These are phyloP conservation scores for Celoporthe dispersa DNA, from an alignment of 2,329 filamentous ascomycete species.

Conservation along the genomic window DNA sequence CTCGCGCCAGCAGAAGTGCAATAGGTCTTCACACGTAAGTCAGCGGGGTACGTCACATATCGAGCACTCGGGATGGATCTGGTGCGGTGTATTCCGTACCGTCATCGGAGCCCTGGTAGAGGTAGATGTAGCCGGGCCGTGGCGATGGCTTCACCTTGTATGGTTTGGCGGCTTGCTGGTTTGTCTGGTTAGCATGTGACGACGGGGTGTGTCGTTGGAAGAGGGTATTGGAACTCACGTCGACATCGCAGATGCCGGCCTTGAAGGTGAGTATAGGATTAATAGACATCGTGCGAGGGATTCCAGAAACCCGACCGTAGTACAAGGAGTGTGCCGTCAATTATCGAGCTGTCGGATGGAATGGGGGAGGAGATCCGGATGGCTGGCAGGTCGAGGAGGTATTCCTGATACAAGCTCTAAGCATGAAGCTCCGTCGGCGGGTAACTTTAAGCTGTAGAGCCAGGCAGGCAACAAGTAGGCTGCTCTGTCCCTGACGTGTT, in stretches of 20 bases:
- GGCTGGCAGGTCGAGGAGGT: neutral
- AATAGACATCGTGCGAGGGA: constrained; percentile 69
- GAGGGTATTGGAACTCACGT: constrained; percentile 61
- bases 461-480: constrained; percentile 19
- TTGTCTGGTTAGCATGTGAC: constrained; percentile 31
- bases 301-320: constrained; percentile 13
- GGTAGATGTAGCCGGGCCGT: constrained; percentile 85
- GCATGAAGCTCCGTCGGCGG: constrained; percentile 20
- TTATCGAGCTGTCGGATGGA: neutral
- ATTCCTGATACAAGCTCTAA: constrained; percentile 18
- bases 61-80: neutral
- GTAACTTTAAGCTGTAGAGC: neutral
- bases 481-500: constrained; percentile 30
- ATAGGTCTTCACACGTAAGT: constrained; percentile 64
- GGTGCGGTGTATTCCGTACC: constrained; percentile 47
- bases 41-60: neutral
- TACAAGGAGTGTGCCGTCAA: neutral
- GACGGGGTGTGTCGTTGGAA: constrained; percentile 10
- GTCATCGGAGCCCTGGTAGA: constrained; percentile 78
- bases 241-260: constrained; percentile 84
- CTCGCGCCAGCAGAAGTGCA: constrained; percentile 97
- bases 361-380: neutral
- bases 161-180: constrained; percentile 59
- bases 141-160: constrained; percentile 74
- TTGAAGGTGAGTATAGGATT: constrained; percentile 93